Percentiles rank a stretch among this genome's conserved stretches.
phyloP scores from a whole-genome alignment of 169 alveolate species.

The Amoebophrya sp. region DNA sequence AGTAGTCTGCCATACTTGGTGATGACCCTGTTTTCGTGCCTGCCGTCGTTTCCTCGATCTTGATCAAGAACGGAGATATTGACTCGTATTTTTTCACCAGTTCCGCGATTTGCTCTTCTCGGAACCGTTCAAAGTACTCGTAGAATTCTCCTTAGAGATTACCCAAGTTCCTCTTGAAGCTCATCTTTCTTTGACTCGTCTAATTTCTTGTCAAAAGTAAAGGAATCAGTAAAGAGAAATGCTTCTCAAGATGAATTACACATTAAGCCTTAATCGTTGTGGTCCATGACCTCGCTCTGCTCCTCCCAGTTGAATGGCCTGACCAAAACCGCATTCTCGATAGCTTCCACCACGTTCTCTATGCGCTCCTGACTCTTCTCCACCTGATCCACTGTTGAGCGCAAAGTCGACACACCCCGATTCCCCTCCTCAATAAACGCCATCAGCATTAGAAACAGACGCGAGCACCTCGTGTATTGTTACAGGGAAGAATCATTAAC shows the following conservation, averaged over 20 bases:
- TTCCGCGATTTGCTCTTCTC: conserved; percentile 64
- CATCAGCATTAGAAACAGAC: neutral
- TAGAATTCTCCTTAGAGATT: too few relatives aligned
- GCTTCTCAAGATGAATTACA: too few relatives aligned
- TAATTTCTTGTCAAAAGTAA: too few relatives aligned
- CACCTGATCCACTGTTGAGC: conserved; percentile 72
- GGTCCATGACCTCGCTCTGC: conserved; percentile 39
- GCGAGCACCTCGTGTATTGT: neutral
- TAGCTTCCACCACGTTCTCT: conserved; percentile 68
- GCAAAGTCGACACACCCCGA: conserved; percentile 68
- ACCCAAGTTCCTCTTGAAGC: too few relatives aligned
- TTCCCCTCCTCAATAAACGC: conserved; percentile 73
- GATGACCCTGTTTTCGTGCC: conserved; percentile 68
- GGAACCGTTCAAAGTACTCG: conserved; percentile 71
- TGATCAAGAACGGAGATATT: conserved; percentile 70
- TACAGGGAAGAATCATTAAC: too few relatives aligned
- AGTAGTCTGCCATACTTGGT: conserved; percentile 75
- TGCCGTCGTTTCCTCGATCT: conserved; percentile 80
- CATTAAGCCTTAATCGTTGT: too few relatives aligned
- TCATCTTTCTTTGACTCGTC: too few relatives aligned
- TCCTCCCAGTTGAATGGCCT: conserved; percentile 65
- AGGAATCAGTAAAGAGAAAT: too few relatives aligned
- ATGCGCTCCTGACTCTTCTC: conserved; percentile 76
- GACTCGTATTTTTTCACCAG: conserved; percentile 73
- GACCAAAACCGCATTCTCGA: conserved; percentile 70